Base-by-base conservation (phyloP, 768 basidiomycete species). In the Collybia sp. region DNA sequence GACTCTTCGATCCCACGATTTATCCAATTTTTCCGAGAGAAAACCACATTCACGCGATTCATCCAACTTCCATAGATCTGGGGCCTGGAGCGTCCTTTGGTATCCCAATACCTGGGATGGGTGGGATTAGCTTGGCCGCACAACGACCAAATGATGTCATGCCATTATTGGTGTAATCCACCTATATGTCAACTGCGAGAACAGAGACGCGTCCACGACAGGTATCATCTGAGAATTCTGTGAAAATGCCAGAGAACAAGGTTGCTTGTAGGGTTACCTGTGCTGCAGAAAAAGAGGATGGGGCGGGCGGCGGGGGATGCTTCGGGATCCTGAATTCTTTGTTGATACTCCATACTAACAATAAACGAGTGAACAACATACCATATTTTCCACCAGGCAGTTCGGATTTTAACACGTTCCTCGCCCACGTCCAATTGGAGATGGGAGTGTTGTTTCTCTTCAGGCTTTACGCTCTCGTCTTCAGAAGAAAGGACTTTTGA, bases 41-140 rank as follows among this genome's bases (percentile, higher is more conserved):
- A 55, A 49, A 0, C 69, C 73, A 12, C 78, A 67, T 53, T 82
- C 72, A 25, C 74, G 72, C 3, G 69, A 55, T 3, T 68, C 58
- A 46, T 79, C 77, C 49, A 89, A 66, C 56, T 77, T 79, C 84
- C 85, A 88, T 11, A 89, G 62, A 63, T 91, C 88, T 1, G 83
- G 77, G 0, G 83, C 82, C 55, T 85, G 84, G 8, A 91, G 67
- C 1, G 85, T 82, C 25, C 88, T 71, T 56, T 85, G 82, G 56
- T 83, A 88, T 0, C 86, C 85, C 34, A 83, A 65, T 9, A 69
- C 66, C 78, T 80, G 15, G 34, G n/a, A 25, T 16, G 15, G 8
- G 31, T 12, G 10, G 36, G 16, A 40, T 39, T 10, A 43, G 1
- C 19, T 30, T 16, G 12, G 32, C 10, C 18, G 37, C 34, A 10